phyloP scores from a whole-genome alignment of 805 yeast species.

The Grigorovia humatica region DNA sequence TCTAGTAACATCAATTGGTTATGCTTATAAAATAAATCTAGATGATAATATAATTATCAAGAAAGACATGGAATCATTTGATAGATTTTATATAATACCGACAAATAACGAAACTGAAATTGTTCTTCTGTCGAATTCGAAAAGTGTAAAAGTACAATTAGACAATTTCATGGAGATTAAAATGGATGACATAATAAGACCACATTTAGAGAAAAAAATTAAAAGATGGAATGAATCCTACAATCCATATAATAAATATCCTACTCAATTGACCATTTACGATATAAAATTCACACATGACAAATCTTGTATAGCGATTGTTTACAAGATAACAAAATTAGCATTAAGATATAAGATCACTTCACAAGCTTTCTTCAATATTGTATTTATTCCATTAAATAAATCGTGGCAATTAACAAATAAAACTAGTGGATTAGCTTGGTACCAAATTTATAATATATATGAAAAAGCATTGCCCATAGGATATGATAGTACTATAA shows the following conservation, averaged over 20 bases:
- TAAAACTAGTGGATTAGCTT: slow-evolving; percentile 22
- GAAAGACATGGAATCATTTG: background rate
- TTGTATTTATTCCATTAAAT: slow-evolving; percentile 21
- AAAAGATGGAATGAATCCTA: slow-evolving; percentile 20
- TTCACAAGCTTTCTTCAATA: slow-evolving; percentile 18
- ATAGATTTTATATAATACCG: slow-evolving; percentile 17
- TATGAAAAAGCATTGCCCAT: slow-evolving; percentile 17
- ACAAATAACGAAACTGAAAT: slow-evolving; percentile 6
- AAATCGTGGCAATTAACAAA: slow-evolving; percentile 20
- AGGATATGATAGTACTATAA: background rate
- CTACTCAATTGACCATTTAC: slow-evolving; percentile 18
- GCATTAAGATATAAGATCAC: slow-evolving; percentile 23
- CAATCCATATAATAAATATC: slow-evolving; percentile 22
- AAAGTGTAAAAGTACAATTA: slow-evolving; percentile 11
- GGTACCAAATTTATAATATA: slow-evolving; percentile 27
- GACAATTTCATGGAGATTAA: slow-evolving; percentile 7
- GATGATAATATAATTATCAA: background rate
- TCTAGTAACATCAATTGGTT: slow-evolving; percentile 8
- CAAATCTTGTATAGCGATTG: slow-evolving; percentile 20
- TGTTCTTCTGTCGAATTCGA: slow-evolving; percentile 14
- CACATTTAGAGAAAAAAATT: slow-evolving; percentile 20
- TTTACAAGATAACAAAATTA: slow-evolving; percentile 20
- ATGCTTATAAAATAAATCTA: slow-evolving; percentile 9
- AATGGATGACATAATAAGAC: slow-evolving; percentile 15
- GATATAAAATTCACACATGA: slow-evolving; percentile 25